Evolutionary conservation across 257 asterid genomes (phyloP), one percentile per base, ranked within the genome.

Genomic region (Capsicum baccatum): DNA sequence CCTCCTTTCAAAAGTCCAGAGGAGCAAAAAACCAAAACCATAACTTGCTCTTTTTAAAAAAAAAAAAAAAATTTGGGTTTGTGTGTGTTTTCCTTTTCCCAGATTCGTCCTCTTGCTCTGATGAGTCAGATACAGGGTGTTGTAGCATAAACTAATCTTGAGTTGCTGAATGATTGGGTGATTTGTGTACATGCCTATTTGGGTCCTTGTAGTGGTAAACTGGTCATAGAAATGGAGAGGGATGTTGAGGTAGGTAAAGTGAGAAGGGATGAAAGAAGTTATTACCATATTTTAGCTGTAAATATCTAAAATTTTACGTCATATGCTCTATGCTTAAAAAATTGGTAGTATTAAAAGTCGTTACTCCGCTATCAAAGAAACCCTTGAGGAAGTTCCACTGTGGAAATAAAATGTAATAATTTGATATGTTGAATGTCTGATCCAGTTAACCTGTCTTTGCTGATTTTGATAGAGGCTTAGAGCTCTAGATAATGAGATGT

Each of bases 361-460:
- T 44, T 26, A 52, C 48, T 76, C 81, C 33, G n/a, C 35, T 52
- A 76, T 48, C 37, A 13, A 76, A 52, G 63, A 52, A 76, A 52
- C 47, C 54, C 62, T 26, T 76, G 81, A 76, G 81, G 64, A 52
- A 21, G 81, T 76, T 26, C 81, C 55, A 69, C 79, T 69, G 9
- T 69, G 55, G 55, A 69, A 69, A 42, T 69, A 69, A 68, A 68
- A 69, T 69, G 26, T 42, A 69, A 42, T 17, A 9, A 69, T 76
- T 76, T 26, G 81, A 33, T 76, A 14, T 14, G 15, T 76, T 21
- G 63, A 54, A 14, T 21, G 16, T 76, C 64, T 76, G 47, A 13
- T 21, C 81, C 64, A 26, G 48, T 76, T 76, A 54, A 54, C 81
- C 64, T 54, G 81, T 76, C 81, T 54, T 76, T 33, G 6, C 63